Conservation (phyloP, 1,139 yeast species). For the Pichia sp. region DNA sequence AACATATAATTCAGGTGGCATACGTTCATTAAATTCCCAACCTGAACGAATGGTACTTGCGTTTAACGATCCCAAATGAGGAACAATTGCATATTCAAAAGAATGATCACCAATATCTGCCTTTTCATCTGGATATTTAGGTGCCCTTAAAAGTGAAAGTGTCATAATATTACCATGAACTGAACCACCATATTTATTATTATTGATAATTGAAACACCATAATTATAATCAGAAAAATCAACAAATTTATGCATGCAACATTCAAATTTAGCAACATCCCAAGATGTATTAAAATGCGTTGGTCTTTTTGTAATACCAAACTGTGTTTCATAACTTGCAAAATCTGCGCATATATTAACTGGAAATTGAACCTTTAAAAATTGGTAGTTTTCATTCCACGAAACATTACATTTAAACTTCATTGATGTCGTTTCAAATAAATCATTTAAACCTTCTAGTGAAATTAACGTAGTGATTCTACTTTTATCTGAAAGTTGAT, state of each 20-base stretch:
- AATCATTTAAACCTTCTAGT: conserved; percentile 46
- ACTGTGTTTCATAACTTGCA: conserved; percentile 90
- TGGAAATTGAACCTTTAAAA: conserved; percentile 91
- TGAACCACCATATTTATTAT: conserved; percentile 85
- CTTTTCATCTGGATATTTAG: conserved; percentile 85
- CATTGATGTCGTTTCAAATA: conserved; percentile 28
- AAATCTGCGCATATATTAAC: conserved; percentile 68
- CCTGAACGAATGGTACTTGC: conserved; percentile 67
- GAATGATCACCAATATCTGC: conserved; percentile 91
- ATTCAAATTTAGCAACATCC: conserved; percentile 97
- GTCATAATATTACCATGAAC: conserved; percentile 88
- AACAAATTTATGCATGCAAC: conserved; percentile 89
- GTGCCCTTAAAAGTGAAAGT: conserved; percentile 72
- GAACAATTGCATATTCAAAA: conserved; percentile 78
- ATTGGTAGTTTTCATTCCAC: conserved; percentile 86
- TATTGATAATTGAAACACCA: conserved; percentile 84
- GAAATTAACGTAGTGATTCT: conserved; percentile 66
- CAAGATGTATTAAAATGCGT: conserved; percentile 92
- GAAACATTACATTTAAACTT: conserved; percentile 64
- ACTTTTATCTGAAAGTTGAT: conserved; percentile 50
- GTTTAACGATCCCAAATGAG: conserved; percentile 66
- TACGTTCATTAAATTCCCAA: conserved; percentile 65
- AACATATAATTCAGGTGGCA: conserved; percentile 18
- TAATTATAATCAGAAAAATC: conserved; percentile 81
- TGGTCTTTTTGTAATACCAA: conserved; percentile 84